A percentile compares a stretch with the other conserved stretches of the same genome.
Conservation (phyloP, 768 basidiomycete species). For the Leucosporidium creatinivorum region DNA sequence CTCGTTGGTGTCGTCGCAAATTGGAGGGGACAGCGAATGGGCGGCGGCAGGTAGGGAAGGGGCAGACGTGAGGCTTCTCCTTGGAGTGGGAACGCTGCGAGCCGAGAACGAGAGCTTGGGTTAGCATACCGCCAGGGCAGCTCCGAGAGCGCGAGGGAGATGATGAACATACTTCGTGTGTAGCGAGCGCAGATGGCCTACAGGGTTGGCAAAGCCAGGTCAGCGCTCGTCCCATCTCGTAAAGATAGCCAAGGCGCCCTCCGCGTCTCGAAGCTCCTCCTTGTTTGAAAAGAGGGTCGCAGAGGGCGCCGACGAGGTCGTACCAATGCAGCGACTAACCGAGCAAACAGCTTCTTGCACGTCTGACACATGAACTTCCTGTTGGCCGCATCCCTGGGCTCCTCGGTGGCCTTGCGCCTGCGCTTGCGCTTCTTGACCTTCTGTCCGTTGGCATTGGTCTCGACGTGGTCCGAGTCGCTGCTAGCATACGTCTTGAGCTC, state of each 20-base stretch:
- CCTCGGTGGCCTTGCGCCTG: background rate
- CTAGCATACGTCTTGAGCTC: too few relatives aligned
- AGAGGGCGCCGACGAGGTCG: too few relatives aligned
- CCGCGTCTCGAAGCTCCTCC: too few relatives aligned
- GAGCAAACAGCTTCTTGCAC: background rate
- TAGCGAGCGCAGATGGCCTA: background rate
- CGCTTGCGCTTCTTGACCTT: conserved; percentile 4
- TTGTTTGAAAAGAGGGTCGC: too few relatives aligned
- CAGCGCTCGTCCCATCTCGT: too few relatives aligned
- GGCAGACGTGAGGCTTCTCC: background rate
- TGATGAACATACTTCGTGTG: background rate
- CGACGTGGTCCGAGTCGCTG: too few relatives aligned
- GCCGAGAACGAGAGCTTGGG: background rate
- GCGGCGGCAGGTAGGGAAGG: background rate
- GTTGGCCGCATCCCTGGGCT: background rate
- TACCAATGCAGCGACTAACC: background rate
- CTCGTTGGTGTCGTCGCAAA: background rate
- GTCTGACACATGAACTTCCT: background rate
- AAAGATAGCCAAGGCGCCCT: too few relatives aligned
- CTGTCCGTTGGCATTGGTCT: too few relatives aligned
- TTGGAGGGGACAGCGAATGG: background rate
- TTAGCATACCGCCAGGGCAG: background rate
- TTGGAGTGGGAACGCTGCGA: conserved; percentile 1
- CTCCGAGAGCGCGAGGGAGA: background rate
- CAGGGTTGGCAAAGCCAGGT: too few relatives aligned